These are phyloP conservation scores for Peterozyma xylosa DNA, from an alignment of 805 yeast species.

Conservation along the genomic window DNA sequence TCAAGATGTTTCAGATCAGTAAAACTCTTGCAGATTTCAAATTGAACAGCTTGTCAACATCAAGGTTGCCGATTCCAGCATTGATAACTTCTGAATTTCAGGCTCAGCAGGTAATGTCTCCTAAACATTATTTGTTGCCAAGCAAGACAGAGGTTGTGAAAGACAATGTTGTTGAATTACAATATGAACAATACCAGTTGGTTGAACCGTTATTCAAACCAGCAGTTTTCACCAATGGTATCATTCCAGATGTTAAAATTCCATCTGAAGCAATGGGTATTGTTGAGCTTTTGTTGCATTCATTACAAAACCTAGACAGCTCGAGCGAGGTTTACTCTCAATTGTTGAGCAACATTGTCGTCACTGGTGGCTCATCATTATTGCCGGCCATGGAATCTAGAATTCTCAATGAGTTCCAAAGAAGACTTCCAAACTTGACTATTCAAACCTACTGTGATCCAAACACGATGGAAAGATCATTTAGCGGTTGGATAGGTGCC, in stretches of 20 bases:
- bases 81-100: slow-evolving; percentile 19
- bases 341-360: slow-evolving; percentile 38
- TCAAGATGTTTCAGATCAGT: slow-evolving; percentile 28
- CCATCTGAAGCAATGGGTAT: slow-evolving; percentile 46
- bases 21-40: slow-evolving; percentile 43
- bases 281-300: slow-evolving; percentile 33
- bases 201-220: slow-evolving; percentile 74
- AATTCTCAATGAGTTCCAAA: slow-evolving; percentile 45
- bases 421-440: slow-evolving; percentile 43
- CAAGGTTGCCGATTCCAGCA: slow-evolving; percentile 20
- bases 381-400: slow-evolving; percentile 50
- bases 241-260: slow-evolving; percentile 31
- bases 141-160: slow-evolving; percentile 24
- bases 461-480: slow-evolving; percentile 42
- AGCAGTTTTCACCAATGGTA: slow-evolving; percentile 29
- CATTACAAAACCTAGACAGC: slow-evolving; percentile 38
- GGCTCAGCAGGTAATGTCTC: slow-evolving; percentile 28
- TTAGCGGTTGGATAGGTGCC: slow-evolving; percentile 69
- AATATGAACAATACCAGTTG: slow-evolving; percentile 44
- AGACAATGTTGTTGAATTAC: slow-evolving; percentile 32
- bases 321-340: slow-evolving; percentile 30
- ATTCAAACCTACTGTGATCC: slow-evolving; percentile 31
- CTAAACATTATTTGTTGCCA: slow-evolving; percentile 53
- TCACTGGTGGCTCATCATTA: slow-evolving; percentile 55
- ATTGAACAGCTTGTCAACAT: slow-evolving; percentile 20